A percentile compares a stretch with the other conserved stretches of the same genome.
These are phyloP conservation scores for Prunus kanzakura DNA, from an alignment of 306 rosid species.

Conservation along the genomic window DNA sequence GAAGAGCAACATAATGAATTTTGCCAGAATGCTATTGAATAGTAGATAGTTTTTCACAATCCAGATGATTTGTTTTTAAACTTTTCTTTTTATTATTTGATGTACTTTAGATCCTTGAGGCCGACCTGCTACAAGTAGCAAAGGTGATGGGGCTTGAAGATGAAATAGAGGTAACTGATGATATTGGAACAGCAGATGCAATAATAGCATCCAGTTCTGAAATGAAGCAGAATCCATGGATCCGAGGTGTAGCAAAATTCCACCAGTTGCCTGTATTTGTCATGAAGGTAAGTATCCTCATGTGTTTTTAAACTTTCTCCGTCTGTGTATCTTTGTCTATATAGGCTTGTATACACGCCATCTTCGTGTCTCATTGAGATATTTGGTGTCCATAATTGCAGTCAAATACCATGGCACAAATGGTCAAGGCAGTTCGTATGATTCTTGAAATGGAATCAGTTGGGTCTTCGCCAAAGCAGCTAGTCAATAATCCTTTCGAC, in stretches of 20 bases:
- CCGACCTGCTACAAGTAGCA: constrained; percentile 89
- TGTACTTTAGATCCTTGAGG: constrained; percentile 67
- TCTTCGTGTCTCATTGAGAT: constrained; percentile 8
- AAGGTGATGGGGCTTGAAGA: constrained; percentile 87
- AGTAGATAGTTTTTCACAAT: constrained; percentile 10
- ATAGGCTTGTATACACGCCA: not conserved
- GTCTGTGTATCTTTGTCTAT: not conserved
- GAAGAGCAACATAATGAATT: not conserved
- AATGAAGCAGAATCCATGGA: constrained; percentile 82
- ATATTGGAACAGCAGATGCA: constrained; percentile 82
- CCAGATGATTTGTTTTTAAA: constrained; percentile 1
- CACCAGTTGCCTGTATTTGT: constrained; percentile 88
- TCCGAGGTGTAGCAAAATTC: constrained; percentile 83
- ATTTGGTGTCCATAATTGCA: constrained; percentile 38
- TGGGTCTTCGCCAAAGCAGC: constrained; percentile 43
- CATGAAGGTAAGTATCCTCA: constrained; percentile 57
- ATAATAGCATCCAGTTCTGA: constrained; percentile 75
- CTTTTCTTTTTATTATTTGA: constrained; percentile 11
- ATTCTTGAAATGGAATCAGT: constrained; percentile 71
- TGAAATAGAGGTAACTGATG: constrained; percentile 71
- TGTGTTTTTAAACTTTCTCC: not conserved
- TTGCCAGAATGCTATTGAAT: constrained; percentile 12
- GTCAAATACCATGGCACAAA: constrained; percentile 95
- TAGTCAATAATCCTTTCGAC: constrained; percentile 42
- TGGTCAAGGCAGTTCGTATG: constrained; percentile 94